Evolutionary conservation across 192 early-diverging fungal species (phyloP), one percentile per base, ranked within the genome.

Genomic region (Umbelopsis sp.): DNA sequence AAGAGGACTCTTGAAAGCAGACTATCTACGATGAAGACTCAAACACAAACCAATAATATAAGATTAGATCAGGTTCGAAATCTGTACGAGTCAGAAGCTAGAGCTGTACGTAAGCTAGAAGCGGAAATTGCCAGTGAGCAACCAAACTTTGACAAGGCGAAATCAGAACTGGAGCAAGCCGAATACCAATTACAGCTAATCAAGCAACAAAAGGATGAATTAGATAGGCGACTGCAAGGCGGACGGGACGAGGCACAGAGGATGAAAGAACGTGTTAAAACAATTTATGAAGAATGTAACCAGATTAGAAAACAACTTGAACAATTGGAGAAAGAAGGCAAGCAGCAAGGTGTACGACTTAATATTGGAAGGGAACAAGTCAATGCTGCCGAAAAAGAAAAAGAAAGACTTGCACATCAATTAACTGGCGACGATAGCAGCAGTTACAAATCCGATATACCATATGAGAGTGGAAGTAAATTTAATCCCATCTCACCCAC

Each of bases 331-430:
- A 83, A 80, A 58, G 89, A 92, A 33, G 73, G 80, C n/a, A 79
- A 80, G 37, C 74, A 84, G 50, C 87, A 90, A 65, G 74, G 80
- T 53, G 76, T 85, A 27, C 44, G 83, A n/a, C 72, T 88, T 2
- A 85, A 86, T 50, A 85, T 91, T 70, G 87, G 88, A 50, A 77
- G 82, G 41, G 78, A 87, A 51, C 79, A 87, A 48, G 66, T 90
- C 12, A 58, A 72, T 9, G 74, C 76, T 49, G 87, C 85, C 8
- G 84, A 88, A 37, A 78, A 71, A 5, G 87, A 91, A 48, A 85
- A 88, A 64, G 85, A 90, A 69, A 81, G 81, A 64, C 55, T 61
- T 15, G 55, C 55, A 27, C 55, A 61, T 35, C 27, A 30, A n/a
- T 61, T 61, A 18, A n/a, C 13, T 1, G 55, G 55, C 37, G 37